Base-by-base conservation (phyloP, 1,139 yeast genomes). In the Pichia sp. region DNA sequence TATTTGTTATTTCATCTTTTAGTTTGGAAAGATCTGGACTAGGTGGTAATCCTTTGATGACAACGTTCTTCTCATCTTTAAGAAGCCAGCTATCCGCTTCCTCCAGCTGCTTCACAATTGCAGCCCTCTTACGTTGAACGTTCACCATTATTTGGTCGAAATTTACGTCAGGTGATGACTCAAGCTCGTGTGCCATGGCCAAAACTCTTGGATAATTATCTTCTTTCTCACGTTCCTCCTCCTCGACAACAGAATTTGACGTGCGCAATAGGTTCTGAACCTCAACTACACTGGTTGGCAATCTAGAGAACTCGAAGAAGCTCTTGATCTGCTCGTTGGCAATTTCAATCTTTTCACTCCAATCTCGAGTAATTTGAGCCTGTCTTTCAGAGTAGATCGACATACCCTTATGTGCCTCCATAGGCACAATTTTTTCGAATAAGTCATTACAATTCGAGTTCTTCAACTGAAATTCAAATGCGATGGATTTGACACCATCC, bases 311-410 rank as follows among this genome's bases (percentile, higher is more conserved):
- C 62, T 89, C 97, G 52, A 90, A 74, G 4, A 87, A 87, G 1
- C 96, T 87, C 1, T 76, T 69, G 49, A 86, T 74, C 63, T 90
- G 95, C 65, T 88, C 87, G 58, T 89, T 82, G 0, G 96, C 87
- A 13, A 89, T 78, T 52, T 87, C 93, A 28, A 83, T 79, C 58
- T 78, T 76, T 56, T 90, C 98, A 47, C 84, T 75, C 63, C 88
- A 93, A 50, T 74, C 76, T 60, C 99, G 76, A 50, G 90, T 70
- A 48, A 88, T 70, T 56, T 81, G 83, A 0, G 96, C 91, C 67
- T 89, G 87, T 65, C 87, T 91, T 65, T 93, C 99, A 0, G 96
- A 87, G 66, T 93, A 93, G 58, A 82, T 74, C 60, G 96, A 88
- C 52, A 88, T 79, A 61, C 87, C 82, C 65, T 91, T 96, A 65